phyloP scores from a whole-genome alignment of 2,329 filamentous ascomycete species.

The Daldinia sp. region DNA sequence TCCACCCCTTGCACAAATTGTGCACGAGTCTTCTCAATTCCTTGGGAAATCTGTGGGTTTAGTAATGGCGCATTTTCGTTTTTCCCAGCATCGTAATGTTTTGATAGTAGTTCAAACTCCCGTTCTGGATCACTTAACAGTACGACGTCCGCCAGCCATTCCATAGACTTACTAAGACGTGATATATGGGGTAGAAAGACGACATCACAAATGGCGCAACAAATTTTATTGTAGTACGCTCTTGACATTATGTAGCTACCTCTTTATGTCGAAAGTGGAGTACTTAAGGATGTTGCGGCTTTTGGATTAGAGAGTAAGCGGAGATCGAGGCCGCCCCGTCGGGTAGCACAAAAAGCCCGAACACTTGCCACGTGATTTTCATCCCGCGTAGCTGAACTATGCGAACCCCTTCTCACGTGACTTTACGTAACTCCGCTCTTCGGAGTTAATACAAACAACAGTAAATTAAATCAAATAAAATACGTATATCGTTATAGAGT shows the following conservation, averaged over 20 bases:
- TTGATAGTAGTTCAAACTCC: constrained; percentile 37
- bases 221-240: neutral
- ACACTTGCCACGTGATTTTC: too few species aligned
- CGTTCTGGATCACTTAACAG: constrained; percentile 40
- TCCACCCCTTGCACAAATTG: constrained; percentile 12
- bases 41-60: constrained; percentile 2
- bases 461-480: too few species aligned
- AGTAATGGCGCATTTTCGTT: constrained; percentile 31
- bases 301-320: too few species aligned
- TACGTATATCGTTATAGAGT: too few species aligned
- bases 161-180: neutral
- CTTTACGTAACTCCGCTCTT: too few species aligned
- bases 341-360: too few species aligned
- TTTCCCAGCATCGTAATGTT: neutral
- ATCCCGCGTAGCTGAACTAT: too few species aligned
- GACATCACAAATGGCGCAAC: neutral
- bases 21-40: constrained; percentile 34
- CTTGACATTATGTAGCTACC: constrained; percentile 8
- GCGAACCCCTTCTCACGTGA: too few species aligned
- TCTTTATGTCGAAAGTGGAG: neutral
- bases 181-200: neutral
- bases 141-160: constrained; percentile 36
- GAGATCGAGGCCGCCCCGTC: too few species aligned
- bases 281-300: too few species aligned
- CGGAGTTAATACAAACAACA: too few species aligned